Percentiles rank a stretch among this genome's conserved stretches.
Conservation (phyloP, 1,284 basidiomycete genomes). For the Coriolopsis trogii region DNA sequence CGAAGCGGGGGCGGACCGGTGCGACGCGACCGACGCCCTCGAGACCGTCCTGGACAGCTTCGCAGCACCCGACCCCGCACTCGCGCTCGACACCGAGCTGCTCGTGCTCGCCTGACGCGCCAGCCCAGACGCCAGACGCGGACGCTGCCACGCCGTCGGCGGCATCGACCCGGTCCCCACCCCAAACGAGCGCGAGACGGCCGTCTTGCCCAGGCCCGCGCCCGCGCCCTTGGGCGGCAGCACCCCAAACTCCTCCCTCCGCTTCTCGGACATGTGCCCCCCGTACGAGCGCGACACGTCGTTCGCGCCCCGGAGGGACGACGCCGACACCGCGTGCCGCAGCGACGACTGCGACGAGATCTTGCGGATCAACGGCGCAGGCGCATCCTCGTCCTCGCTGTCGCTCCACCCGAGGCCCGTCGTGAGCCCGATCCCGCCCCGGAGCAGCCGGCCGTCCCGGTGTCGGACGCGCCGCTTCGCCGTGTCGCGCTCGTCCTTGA, state of each 20-base stretch:
- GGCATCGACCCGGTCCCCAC: too few relatives aligned
- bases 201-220: too few relatives aligned
- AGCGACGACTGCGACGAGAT: conserved; percentile 56
- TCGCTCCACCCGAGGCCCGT: conserved; percentile 84
- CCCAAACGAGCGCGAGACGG: too few relatives aligned
- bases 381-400: conserved; percentile 82
- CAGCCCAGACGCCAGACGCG: conserved; percentile 5
- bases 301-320: conserved; percentile 18
- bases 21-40: conserved; percentile 23
- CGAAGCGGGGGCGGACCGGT: conserved; percentile 19
- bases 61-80: conserved; percentile 11
- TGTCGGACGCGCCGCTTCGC: conserved; percentile 61
- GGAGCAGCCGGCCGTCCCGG: conserved; percentile 64
- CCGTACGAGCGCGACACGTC: conserved; percentile 39
- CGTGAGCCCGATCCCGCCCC: conserved; percentile 74
- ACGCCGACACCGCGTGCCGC: conserved; percentile 9
- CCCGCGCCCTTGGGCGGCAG: conserved; percentile 13
- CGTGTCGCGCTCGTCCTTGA: conserved; percentile 68
- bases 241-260: conserved; percentile 23
- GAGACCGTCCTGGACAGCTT: conserved; percentile 17
- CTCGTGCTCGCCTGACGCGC: conserved; percentile 26
- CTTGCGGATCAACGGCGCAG: conserved; percentile 68
- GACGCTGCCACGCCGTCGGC: conserved; percentile 31
- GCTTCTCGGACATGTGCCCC: conserved; percentile 20
- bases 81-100: conserved; percentile 26